Conservation (phyloP, 371 early-diverging fungal species). For the Polyrhizophydium stewartii region DNA sequence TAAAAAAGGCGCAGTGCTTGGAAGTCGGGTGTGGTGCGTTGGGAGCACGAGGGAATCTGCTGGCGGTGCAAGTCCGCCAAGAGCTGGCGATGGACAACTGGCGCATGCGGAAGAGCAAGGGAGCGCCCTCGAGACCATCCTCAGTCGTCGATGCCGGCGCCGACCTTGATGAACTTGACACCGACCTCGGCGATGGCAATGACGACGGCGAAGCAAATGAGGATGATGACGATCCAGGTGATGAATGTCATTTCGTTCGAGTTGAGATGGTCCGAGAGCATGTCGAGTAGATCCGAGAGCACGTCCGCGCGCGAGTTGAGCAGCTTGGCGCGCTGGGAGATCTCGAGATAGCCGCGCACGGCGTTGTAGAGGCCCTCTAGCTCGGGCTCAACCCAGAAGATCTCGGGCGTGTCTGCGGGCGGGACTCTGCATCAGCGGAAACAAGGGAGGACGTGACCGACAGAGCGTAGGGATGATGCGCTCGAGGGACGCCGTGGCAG, state of each 20-base stretch:
- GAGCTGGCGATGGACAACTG: too few species aligned
- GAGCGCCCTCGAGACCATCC: too few species aligned
- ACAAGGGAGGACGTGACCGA: not conserved
- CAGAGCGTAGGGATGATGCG: too few species aligned
- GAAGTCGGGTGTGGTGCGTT: too few species aligned
- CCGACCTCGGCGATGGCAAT: constrained; percentile 37
- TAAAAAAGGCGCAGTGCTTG: too few species aligned
- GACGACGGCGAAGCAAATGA: constrained; percentile 39
- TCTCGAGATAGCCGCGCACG: constrained; percentile 48
- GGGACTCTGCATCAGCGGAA: not conserved
- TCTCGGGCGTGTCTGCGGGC: constrained; percentile 23
- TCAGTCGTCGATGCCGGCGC: constrained; percentile 18
- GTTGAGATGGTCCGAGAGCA: constrained; percentile 49
- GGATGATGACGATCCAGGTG: constrained; percentile 41
- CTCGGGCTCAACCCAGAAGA: constrained; percentile 46
- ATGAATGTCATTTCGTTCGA: constrained; percentile 33
- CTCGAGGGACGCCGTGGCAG: too few species aligned
- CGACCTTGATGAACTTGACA: constrained; percentile 32
- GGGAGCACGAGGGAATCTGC: too few species aligned
- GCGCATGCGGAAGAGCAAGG: too few species aligned
- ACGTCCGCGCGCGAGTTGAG: constrained; percentile 44
- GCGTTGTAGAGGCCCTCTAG: constrained; percentile 46
- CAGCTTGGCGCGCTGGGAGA: constrained; percentile 41
- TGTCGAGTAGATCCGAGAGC: constrained; percentile 45
- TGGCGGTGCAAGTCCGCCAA: too few species aligned